Evolutionary conservation across 805 yeast genomes (phyloP).

Genomic region (Saccharomycopsis sp.): DNA sequence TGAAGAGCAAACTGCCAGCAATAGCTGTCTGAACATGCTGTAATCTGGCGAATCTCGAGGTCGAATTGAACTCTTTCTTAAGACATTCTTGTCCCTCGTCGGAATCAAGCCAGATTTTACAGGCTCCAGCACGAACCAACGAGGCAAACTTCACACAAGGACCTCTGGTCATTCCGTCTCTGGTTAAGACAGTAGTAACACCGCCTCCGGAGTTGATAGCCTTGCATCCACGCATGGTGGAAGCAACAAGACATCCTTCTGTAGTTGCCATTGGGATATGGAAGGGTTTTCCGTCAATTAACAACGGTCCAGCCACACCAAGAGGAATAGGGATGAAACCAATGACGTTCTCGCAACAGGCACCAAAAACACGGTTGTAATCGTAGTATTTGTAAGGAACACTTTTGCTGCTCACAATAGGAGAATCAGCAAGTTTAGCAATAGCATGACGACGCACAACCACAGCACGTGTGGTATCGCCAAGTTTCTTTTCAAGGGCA

Average conservation of each 20-base stretch:
- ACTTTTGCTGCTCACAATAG: constrained; percentile 61
- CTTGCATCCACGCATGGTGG: constrained; percentile 98
- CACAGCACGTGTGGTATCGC: constrained; percentile 88
- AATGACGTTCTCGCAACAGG: constrained; percentile 97
- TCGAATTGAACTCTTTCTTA: constrained; percentile 89
- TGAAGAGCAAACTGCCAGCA: constrained; percentile 84
- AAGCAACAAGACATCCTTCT: constrained; percentile 97
- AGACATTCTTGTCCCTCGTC: constrained; percentile 82
- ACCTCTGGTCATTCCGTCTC: constrained; percentile 99
- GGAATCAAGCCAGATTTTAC: constrained; percentile 92
- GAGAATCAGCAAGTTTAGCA: constrained; percentile 74
- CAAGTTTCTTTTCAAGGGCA: constrained; percentile 88
- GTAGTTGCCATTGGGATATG: constrained; percentile 99
- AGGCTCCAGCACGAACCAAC: constrained; percentile 83
- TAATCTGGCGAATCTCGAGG: constrained; percentile 94
- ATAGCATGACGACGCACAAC: constrained; percentile 88
- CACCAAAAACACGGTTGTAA: constrained; percentile 94
- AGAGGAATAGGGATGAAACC: constrained; percentile 96
- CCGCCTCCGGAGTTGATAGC: constrained; percentile 98
- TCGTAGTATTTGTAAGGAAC: constrained; percentile 83
- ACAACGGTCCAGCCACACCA: constrained; percentile 95
- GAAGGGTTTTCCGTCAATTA: constrained; percentile 80
- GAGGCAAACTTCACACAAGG: constrained; percentile 91
- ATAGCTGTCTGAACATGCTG: constrained; percentile 87
- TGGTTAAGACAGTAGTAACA: constrained; percentile 81